Percentiles rank a stretch among this genome's conserved stretches.
phyloP scores from a whole-genome alignment of 352 stramenopile genomes.

The Pythium dissimile region DNA sequence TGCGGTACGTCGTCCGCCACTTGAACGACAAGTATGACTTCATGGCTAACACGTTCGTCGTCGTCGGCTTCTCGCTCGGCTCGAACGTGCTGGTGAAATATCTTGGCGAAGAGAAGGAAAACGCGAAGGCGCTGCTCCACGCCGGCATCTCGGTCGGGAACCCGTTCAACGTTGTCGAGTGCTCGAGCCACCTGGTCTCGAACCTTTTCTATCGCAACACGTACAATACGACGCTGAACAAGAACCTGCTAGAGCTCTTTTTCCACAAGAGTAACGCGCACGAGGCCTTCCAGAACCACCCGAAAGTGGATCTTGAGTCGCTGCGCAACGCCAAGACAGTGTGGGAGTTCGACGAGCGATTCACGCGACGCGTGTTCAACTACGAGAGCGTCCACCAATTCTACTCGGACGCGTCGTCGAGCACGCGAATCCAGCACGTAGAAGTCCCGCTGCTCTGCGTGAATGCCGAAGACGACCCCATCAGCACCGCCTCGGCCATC shows the following conservation, averaged over 20 bases:
- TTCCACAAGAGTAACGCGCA: constrained; percentile 68
- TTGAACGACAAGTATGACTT: constrained; percentile 42
- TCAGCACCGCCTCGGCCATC: constrained; percentile 41
- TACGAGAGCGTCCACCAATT: constrained; percentile 60
- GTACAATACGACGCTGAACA: constrained; percentile 49
- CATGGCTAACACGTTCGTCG: constrained; percentile 36
- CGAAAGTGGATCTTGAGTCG: constrained; percentile 49
- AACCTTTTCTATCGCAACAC: constrained; percentile 54
- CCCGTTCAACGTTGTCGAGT: constrained; percentile 58
- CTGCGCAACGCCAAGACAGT: constrained; percentile 39
- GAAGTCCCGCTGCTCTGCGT: constrained; percentile 57
- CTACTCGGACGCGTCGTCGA: constrained; percentile 53
- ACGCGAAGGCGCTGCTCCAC: constrained; percentile 31
- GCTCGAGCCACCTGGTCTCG: constrained; percentile 38
- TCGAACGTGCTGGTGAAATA: constrained; percentile 80
- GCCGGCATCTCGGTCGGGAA: constrained; percentile 67
- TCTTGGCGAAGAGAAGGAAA: constrained; percentile 48
- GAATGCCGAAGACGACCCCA: constrained; percentile 61
- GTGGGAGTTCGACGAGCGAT: constrained; percentile 56
- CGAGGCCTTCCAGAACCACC: constrained; percentile 49
- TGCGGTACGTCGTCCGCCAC: constrained; percentile 45
- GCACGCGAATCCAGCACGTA: constrained; percentile 37
- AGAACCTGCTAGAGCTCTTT: constrained; percentile 50
- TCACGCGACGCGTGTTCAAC: constrained; percentile 55
- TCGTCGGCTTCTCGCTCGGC: constrained; percentile 64